These are phyloP conservation scores for Diversispora epigaea DNA, from an alignment of 192 early-diverging fungal species.

Conservation along the genomic window DNA sequence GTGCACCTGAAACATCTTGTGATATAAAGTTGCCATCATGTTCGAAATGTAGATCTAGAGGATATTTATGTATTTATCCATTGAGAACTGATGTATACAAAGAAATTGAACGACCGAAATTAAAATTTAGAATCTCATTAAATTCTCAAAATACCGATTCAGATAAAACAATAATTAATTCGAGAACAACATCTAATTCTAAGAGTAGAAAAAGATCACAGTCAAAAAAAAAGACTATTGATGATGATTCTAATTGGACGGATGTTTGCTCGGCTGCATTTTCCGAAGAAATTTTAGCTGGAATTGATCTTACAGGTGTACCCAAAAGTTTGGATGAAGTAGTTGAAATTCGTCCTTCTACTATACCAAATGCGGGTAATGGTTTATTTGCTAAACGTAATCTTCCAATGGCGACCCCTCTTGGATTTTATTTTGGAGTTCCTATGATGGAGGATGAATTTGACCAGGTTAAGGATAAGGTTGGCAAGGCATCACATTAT, in stretches of 20 bases:
- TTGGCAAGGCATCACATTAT: slow-evolving; percentile 80
- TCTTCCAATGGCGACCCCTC: slow-evolving; percentile 68
- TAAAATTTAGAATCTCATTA: background rate
- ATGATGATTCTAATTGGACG: background rate
- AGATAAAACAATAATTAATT: background rate
- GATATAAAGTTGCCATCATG: slow-evolving; percentile 30
- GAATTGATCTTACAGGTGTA: slow-evolving; percentile 52
- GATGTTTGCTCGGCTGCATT: background rate
- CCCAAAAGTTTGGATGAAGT: slow-evolving; percentile 60
- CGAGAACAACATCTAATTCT: background rate
- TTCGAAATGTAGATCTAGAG: slow-evolving; percentile 23
- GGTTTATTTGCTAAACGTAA: slow-evolving; percentile 73
- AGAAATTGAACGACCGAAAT: slow-evolving; percentile 13
- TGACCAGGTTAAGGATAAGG: slow-evolving; percentile 79
- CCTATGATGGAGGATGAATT: slow-evolving; percentile 96
- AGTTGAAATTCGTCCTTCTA: slow-evolving; percentile 61
- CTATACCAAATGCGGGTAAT: slow-evolving; percentile 68
- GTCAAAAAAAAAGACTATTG: slow-evolving; percentile 10
- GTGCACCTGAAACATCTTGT: slow-evolving; percentile 22
- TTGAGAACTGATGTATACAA: slow-evolving; percentile 4
- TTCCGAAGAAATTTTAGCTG: slow-evolving; percentile 39
- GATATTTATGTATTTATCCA: slow-evolving; percentile 25
- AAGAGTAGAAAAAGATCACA: background rate
- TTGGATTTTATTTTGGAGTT: slow-evolving; percentile 95
- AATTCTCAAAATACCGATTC: background rate